These are phyloP conservation scores for Annulohypoxylon nitens DNA, from an alignment of 495 filamentous ascomycete genomes.

Conservation along the genomic window DNA sequence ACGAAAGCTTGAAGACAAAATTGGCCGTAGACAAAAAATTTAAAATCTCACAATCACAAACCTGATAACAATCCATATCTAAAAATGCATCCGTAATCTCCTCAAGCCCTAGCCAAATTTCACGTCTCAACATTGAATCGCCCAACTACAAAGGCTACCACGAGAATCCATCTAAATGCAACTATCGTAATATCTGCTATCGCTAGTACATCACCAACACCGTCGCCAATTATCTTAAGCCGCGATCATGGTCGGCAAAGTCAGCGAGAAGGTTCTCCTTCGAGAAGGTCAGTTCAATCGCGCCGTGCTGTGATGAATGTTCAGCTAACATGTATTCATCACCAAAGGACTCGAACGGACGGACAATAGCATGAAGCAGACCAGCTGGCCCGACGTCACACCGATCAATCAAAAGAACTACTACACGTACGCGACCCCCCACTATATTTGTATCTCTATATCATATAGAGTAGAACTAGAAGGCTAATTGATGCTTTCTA, in stretches of 20 bases:
- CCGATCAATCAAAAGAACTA: conserved; percentile 99
- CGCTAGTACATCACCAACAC: not conserved
- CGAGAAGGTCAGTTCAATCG: conserved; percentile 58
- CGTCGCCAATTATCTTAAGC: conserved; percentile 5
- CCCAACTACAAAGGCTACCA: conserved; percentile 9
- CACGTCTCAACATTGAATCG: not conserved
- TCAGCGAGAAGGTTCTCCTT: conserved; percentile 66
- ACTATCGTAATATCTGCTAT: conserved; percentile 27
- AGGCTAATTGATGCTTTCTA: conserved; percentile 50
- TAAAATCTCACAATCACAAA: conserved; percentile 23
- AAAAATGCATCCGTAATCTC: conserved; percentile 29
- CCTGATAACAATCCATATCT: conserved; percentile 17
- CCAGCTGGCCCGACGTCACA: conserved; percentile 89
- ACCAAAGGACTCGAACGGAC: conserved; percentile 90
- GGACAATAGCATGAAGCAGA: conserved; percentile 96
- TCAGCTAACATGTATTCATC: conserved; percentile 9
- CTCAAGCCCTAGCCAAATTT: not conserved
- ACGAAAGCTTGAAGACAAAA: conserved; percentile 37
- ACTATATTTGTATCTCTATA: not conserved
- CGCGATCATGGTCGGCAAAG: conserved; percentile 64
- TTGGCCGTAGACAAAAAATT: conserved; percentile 27
- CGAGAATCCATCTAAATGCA: conserved; percentile 32
- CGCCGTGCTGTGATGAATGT: not conserved
- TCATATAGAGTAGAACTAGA: not conserved
- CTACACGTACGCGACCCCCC: conserved; percentile 80